Conservation (phyloP, 192 early-diverging fungal genomes). For the Podochytrium sp. region DNA sequence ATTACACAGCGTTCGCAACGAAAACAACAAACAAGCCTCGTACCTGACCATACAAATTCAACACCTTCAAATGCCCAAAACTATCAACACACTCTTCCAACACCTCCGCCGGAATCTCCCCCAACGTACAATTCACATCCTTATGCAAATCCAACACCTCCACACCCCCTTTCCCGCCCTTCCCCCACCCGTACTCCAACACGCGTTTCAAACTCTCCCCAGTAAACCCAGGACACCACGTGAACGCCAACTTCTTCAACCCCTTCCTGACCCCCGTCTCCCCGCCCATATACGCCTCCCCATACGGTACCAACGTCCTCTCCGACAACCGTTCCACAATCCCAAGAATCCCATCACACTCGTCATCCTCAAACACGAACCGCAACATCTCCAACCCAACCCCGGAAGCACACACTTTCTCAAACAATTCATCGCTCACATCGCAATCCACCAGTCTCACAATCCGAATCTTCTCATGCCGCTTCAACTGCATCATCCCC, state of each 20-base stretch:
- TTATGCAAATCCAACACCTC: slow-evolving; percentile 52
- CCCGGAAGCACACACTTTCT: slow-evolving; percentile 33
- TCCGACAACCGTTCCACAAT: slow-evolving; percentile 42
- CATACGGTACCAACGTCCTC: slow-evolving; percentile 24
- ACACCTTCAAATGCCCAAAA: slow-evolving; percentile 29
- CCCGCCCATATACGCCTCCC: neutral
- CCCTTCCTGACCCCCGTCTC: neutral
- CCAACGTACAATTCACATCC: slow-evolving; percentile 47
- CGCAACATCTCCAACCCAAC: slow-evolving; percentile 45
- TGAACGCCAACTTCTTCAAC: slow-evolving; percentile 44
- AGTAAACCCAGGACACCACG: slow-evolving; percentile 46
- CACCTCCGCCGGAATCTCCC: slow-evolving; percentile 40
- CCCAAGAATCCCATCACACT: slow-evolving; percentile 41
- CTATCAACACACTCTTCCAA: slow-evolving; percentile 23
- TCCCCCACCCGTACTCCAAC: slow-evolving; percentile 7
- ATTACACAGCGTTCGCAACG: neutral
- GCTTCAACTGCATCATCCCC: neutral
- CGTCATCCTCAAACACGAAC: slow-evolving; percentile 57
- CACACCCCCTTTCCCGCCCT: slow-evolving; percentile 27
- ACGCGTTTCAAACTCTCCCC: slow-evolving; percentile 31
- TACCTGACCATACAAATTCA: slow-evolving; percentile 57
- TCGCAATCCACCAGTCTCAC: slow-evolving; percentile 60
- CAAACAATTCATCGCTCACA: slow-evolving; percentile 44
- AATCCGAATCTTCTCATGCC: slow-evolving; percentile 38
- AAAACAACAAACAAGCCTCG: slow-evolving; percentile 16